Evolutionary conservation across 306 rosid genomes (phyloP).

Genomic region (Trifolium pratense): DNA sequence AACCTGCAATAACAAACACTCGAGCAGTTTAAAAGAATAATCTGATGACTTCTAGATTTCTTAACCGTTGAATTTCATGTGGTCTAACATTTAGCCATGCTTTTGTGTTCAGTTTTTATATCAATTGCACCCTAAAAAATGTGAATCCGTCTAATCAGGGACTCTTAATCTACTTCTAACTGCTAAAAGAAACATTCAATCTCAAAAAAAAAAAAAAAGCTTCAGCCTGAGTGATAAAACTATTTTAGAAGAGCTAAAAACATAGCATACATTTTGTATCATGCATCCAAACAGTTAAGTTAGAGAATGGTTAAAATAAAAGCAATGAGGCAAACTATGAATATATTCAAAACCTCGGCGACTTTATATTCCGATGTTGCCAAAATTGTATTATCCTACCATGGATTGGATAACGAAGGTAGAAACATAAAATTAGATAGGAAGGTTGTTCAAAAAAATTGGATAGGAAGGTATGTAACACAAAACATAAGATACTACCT

Average conservation of each 20-base stretch:
- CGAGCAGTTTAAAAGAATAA: not conserved
- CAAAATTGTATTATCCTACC: not conserved
- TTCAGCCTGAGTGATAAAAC: constrained; percentile 15
- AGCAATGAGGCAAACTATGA: constrained; percentile 3
- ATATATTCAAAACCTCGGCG: not conserved
- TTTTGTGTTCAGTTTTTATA: constrained; percentile 26
- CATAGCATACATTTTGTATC: not conserved
- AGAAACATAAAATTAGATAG: not conserved
- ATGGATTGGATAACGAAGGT: not conserved
- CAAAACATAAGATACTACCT: not conserved
- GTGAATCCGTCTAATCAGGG: constrained; percentile 21
- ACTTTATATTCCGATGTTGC: not conserved
- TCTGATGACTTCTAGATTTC: constrained; percentile 28
- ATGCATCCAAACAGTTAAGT: constrained; percentile 23
- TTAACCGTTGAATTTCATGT: constrained; percentile 21
- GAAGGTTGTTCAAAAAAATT: too few species aligned
- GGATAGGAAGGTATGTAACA: not conserved
- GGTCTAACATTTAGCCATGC: constrained; percentile 15
- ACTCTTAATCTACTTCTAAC: constrained; percentile 11
- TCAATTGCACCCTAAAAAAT: constrained; percentile 7
- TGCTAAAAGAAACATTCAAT: constrained; percentile 18
- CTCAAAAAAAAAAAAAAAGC: constrained; percentile 9
- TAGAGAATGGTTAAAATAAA: not conserved
- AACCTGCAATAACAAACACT: constrained; percentile 57
- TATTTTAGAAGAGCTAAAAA: constrained; percentile 17